Percentiles rank a stretch among this genome's conserved stretches.
Evolutionary conservation across 2,329 filamentous ascomycete genomes (phyloP).

Genomic region (Trichoderma harzianum): DNA sequence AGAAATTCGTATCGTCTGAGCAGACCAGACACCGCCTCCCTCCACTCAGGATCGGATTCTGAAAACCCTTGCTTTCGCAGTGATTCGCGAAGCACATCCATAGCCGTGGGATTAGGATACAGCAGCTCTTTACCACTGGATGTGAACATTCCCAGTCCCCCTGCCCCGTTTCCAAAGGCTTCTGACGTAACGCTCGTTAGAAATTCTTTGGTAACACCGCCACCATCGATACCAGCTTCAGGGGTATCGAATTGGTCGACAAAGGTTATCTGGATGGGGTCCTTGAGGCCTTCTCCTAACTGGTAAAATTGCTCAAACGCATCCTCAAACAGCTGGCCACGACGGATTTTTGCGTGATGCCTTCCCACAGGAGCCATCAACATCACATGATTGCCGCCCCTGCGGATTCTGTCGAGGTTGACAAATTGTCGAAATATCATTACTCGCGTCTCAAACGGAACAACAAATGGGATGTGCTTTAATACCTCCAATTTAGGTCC

Average conservation of each 20-base stretch:
- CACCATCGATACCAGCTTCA: conserved; percentile 94
- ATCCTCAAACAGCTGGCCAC: conserved; percentile 79
- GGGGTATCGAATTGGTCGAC: conserved; percentile 82
- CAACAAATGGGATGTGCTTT: conserved; percentile 94
- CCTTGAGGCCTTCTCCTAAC: conserved; percentile 79
- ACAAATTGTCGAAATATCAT: conserved; percentile 93
- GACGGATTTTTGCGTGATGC: conserved; percentile 76
- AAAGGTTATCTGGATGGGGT: conserved; percentile 95
- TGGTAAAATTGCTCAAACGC: conserved; percentile 80
- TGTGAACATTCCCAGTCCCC: conserved; percentile 60
- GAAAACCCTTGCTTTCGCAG: conserved; percentile 50
- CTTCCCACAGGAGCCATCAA: conserved; percentile 41
- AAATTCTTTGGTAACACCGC: conserved; percentile 96
- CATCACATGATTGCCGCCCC: conserved; percentile 22
- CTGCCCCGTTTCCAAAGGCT: conserved; percentile 63
- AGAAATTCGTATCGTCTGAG: conserved; percentile 83
- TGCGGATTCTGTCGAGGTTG: conserved; percentile 56
- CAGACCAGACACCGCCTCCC: conserved; percentile 55
- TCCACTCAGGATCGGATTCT: conserved; percentile 56
- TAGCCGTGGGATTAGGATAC: conserved; percentile 78
- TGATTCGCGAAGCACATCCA: conserved; percentile 64
- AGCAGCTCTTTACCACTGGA: conserved; percentile 83
- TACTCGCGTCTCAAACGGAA: conserved; percentile 87
- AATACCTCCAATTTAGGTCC: conserved; percentile 86
- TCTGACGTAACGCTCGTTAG: conserved; percentile 83